Conservation (phyloP, 169 alveolate genomes). For the Plasmodium vinckei region DNA sequence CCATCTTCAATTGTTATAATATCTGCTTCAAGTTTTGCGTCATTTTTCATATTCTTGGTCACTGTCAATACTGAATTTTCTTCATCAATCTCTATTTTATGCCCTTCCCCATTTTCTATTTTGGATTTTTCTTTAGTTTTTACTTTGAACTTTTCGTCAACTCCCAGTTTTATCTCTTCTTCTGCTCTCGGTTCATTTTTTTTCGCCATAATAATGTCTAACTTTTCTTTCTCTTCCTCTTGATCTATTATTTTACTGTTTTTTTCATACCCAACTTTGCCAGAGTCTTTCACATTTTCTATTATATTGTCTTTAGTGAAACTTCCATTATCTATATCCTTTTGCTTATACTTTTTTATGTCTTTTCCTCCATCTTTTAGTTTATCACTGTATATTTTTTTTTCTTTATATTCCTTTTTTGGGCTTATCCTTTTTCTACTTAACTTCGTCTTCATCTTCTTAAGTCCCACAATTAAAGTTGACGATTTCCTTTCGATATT, state of each 20-base stretch:
- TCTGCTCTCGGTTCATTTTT: not conserved
- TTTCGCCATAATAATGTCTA: not conserved
- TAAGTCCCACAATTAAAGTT: too few relatives aligned
- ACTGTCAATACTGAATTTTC: too few relatives aligned
- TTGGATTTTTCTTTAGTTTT: not conserved
- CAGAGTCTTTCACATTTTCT: not conserved
- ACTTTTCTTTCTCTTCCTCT: not conserved
- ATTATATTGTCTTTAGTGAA: not conserved
- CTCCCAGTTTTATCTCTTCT: constrained; percentile 1
- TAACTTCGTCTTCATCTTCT: not conserved
- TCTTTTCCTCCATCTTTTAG: too few relatives aligned
- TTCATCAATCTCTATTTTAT: not conserved
- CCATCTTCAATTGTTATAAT: too few relatives aligned
- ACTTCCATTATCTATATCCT: not conserved
- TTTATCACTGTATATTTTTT: too few relatives aligned
- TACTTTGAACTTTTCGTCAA: not conserved
- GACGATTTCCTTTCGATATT: too few relatives aligned
- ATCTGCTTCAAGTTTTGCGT: too few relatives aligned
- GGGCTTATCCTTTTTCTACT: not conserved
- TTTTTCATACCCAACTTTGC: not conserved
- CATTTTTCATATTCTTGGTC: too few relatives aligned
- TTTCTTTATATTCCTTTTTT: not conserved
- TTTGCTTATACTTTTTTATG: not conserved
- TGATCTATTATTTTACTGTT: not conserved
- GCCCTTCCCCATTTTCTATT: constrained; percentile 8